phyloP scores from a whole-genome alignment of 108 stramenopile genomes.

The Cyclotella sp. region DNA sequence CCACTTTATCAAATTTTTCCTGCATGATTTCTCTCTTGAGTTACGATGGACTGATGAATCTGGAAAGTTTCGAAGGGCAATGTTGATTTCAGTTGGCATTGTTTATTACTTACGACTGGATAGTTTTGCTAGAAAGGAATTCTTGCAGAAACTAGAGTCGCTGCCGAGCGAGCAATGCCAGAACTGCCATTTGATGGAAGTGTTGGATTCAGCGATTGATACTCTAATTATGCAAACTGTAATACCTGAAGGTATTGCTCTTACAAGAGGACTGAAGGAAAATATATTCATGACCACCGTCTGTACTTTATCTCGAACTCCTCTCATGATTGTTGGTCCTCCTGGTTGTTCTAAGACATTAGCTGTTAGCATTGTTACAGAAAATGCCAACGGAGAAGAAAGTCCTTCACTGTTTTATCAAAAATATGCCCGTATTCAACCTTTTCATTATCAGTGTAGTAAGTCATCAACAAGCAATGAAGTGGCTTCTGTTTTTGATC shows the following conservation, averaged over 20 bases:
- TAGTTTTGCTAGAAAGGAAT: slow-evolving; percentile 8
- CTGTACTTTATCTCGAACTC: slow-evolving; percentile 27
- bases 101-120: slow-evolving; percentile 42
- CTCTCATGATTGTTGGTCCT: slow-evolving; percentile 37
- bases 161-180: slow-evolving; percentile 25
- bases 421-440: slow-evolving; percentile 32
- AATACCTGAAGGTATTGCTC: slow-evolving; percentile 34
- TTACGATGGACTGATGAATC: neutral
- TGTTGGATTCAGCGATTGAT: slow-evolving; percentile 29
- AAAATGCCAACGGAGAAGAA: slow-evolving; percentile 45
- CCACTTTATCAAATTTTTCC: slow-evolving; percentile 27
- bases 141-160: slow-evolving; percentile 15
- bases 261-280: slow-evolving; percentile 37
- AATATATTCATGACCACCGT: slow-evolving; percentile 41
- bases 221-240: slow-evolving; percentile 14
- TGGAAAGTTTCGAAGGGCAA: slow-evolving; percentile 24
- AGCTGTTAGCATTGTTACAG: slow-evolving; percentile 42
- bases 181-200: slow-evolving; percentile 7
- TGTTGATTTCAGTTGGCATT: slow-evolving; percentile 30
- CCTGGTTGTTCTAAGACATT: slow-evolving; percentile 26
- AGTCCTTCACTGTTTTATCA: slow-evolving; percentile 28
- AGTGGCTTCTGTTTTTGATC: slow-evolving; percentile 32
- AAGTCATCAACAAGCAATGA: slow-evolving; percentile 45
- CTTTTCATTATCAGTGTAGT: slow-evolving; percentile 47
- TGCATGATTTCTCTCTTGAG: slow-evolving; percentile 18